Evolutionary conservation across 441 rosid genomes (phyloP).

Genomic region (Kokia cookei): DNA sequence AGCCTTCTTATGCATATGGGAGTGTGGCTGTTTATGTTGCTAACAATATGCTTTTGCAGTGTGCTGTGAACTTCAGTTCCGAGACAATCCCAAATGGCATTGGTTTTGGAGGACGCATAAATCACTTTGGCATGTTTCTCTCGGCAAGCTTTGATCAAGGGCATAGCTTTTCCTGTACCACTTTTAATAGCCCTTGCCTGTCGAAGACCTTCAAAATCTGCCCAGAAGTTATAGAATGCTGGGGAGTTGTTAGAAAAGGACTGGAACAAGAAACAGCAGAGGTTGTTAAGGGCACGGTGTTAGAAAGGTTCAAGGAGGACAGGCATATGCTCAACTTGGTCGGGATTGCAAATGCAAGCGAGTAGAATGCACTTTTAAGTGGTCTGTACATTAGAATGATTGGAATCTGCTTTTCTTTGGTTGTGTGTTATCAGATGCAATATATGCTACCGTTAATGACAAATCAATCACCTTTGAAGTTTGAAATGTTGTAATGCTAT

Average conservation of each 20-base stretch:
- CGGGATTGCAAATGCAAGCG: constrained; percentile 78
- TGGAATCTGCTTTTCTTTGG: not conserved
- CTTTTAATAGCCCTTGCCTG: constrained; percentile 76
- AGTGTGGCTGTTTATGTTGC: not conserved
- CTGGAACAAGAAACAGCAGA: constrained; percentile 36
- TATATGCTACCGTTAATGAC: not conserved
- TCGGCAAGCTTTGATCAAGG: constrained; percentile 77
- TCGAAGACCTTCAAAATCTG: constrained; percentile 38
- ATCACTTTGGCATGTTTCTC: constrained; percentile 75
- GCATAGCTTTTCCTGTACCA: constrained; percentile 61
- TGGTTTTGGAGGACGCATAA: constrained; percentile 77
- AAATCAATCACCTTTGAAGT: not conserved
- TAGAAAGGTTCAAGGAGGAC: constrained; percentile 81
- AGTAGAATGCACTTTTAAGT: constrained; percentile 14
- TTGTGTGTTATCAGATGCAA: not conserved
- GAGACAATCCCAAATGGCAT: constrained; percentile 85
- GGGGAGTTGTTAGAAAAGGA: constrained; percentile 53
- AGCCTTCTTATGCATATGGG: not conserved
- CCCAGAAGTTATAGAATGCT: constrained; percentile 87
- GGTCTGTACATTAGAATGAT: not conserved
- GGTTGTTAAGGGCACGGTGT: constrained; percentile 39
- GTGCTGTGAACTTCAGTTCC: constrained; percentile 82
- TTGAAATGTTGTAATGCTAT: not conserved
- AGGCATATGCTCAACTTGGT: constrained; percentile 85
- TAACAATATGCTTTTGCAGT: constrained; percentile 33